phyloP scores from a whole-genome alignment of 768 basidiomycete genomes.

The Tulasnella sp. region DNA sequence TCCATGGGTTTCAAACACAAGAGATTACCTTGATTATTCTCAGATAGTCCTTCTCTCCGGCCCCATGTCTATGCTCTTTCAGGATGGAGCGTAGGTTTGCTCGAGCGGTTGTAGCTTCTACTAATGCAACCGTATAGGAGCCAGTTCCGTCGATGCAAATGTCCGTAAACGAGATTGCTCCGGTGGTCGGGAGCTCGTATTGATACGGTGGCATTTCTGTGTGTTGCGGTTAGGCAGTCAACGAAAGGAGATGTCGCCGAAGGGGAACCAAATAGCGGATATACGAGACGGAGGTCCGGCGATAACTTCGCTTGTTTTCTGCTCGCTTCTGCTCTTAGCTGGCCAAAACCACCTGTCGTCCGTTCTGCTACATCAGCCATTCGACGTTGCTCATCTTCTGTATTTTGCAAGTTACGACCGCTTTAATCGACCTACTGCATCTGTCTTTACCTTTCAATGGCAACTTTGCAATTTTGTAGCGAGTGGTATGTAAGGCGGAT shows the following conservation, averaged over 20 bases:
- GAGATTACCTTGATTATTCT: conserved; percentile 78
- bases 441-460: too few relatives aligned
- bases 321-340: not conserved
- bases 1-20: not conserved
- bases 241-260: not conserved
- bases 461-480: conserved; percentile 13
- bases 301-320: not conserved
- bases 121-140: conserved; percentile 46
- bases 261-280: not conserved
- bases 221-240: not conserved
- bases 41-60: conserved; percentile 71
- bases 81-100: conserved; percentile 66
- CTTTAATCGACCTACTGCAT: too few relatives aligned
- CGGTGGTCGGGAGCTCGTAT: conserved; percentile 79
- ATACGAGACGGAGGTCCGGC: not conserved
- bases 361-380: too few relatives aligned
- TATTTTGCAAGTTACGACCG: too few relatives aligned
- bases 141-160: conserved; percentile 49
- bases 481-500: conserved; percentile 13
- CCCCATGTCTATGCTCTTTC: conserved; percentile 65
- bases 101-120: conserved; percentile 67
- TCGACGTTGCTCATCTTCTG: too few relatives aligned
- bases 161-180: conserved; percentile 66
- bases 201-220: conserved; percentile 29
- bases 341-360: not conserved